Base-by-base conservation (phyloP, 2,329 filamentous ascomycete species). In the Talaromyces sp. region DNA sequence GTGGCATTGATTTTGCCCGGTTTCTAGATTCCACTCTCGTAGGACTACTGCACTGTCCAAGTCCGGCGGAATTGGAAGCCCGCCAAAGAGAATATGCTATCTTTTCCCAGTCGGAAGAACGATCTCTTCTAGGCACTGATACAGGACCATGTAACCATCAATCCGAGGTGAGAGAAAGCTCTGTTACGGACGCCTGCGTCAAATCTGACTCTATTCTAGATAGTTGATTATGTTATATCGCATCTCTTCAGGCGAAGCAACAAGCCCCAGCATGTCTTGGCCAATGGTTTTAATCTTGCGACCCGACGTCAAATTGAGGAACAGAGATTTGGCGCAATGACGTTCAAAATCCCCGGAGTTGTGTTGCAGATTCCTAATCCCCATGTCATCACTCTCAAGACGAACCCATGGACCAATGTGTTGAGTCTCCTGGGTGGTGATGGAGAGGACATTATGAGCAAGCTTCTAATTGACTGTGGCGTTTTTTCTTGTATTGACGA, bases 221-320 rank as follows among this genome's bases (percentile, higher is more conserved):
- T 94, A 70, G 83, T 94, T 51, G 89, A 93, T 72, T 92, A 91
- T 75, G 85, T 86, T 31, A 86, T 97, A 49, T 93, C 90, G 87
- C 83, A 86, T 10, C 81, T 97, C 1, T 97, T 96, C 76, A 74
- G 74, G 22, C 72, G 76, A 31, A 78, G 77, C 66, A 76, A 81
- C 59, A 86, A 84, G 72, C 89, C 90, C 1, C 85, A 86, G 60
- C 91, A 97, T 78, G 72, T 97, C 5, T 84, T 99, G 4, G 93
- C 92, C 70, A 89, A 96, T 81, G 94, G 94, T 27, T 96, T 89
- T 71, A 87, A 89, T 71, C 86, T 83, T 69, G 76, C 77, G 2
- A 74, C 76, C 49, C 70, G 69, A 56, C 38, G 58, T 38, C 69
- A 71, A 38, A 72, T 71, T 25, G 68, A 69, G 43, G 70, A 70